phyloP scores from a whole-genome alignment of 2,329 filamentous ascomycete genomes.

The Fusarium sp. region DNA sequence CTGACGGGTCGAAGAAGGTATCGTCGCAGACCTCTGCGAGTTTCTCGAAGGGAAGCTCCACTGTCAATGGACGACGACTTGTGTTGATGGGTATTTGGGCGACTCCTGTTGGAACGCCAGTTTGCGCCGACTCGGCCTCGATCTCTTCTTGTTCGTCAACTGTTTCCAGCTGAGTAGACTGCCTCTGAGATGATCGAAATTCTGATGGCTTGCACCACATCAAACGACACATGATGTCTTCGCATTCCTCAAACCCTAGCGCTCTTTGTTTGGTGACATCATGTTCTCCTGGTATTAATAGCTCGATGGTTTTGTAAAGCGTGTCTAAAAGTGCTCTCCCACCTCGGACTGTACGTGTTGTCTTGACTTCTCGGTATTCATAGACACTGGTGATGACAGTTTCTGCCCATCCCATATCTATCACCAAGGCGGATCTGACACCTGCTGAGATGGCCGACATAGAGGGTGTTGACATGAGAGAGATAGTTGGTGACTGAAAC shows the following conservation, averaged over 20 bases:
- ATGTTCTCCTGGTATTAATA: conserved; percentile 43
- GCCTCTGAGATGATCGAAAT: conserved; percentile 46
- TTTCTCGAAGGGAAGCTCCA: conserved; percentile 73
- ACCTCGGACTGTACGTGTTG: conserved; percentile 75
- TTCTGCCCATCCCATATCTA: conserved; percentile 94
- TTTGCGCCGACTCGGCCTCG: conserved; percentile 46
- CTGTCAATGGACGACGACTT: conserved; percentile 58
- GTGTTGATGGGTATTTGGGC: conserved; percentile 58
- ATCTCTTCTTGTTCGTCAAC: conserved; percentile 68
- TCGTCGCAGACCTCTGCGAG: conserved; percentile 80
- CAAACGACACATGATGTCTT: conserved; percentile 79
- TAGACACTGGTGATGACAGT: conserved; percentile 87
- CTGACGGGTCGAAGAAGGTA: conserved; percentile 72
- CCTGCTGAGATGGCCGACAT: conserved; percentile 82
- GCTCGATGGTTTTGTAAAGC: conserved; percentile 70
- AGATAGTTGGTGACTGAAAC: conserved; percentile 83
- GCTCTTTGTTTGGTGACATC: conserved; percentile 48
- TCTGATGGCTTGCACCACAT: conserved; percentile 73
- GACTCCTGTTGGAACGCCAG: conserved; percentile 39
- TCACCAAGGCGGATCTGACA: conserved; percentile 82
- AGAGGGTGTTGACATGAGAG: conserved; percentile 79
- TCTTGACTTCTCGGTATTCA: conserved; percentile 85
- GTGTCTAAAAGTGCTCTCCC: conserved; percentile 76
- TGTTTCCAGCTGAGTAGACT: conserved; percentile 55
- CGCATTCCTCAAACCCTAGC: conserved; percentile 79